Conservation (phyloP, 2,329 filamentous ascomycete genomes). For the Aspergillus aculeatinus region DNA sequence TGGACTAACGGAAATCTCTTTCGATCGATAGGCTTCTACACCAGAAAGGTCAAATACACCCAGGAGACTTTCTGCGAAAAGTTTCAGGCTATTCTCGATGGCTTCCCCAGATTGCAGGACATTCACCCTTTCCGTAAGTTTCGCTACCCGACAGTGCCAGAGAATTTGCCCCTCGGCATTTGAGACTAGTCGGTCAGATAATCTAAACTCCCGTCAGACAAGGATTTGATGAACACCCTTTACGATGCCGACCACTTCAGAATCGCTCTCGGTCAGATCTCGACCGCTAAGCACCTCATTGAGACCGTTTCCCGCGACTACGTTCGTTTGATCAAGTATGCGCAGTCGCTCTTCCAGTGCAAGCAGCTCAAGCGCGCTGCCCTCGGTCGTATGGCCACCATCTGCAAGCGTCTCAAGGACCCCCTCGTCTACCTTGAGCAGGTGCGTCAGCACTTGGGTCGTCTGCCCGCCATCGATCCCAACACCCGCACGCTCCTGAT, state of each 20-base stretch:
- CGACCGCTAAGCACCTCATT: slow-evolving; percentile 92
- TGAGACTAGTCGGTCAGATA: slow-evolving; percentile 16
- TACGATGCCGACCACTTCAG: slow-evolving; percentile 98
- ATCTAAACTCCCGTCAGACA: slow-evolving; percentile 47
- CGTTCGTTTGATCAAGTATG: slow-evolving; percentile 93
- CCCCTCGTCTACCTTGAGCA: slow-evolving; percentile 94
- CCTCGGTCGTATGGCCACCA: slow-evolving; percentile 96
- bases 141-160: neutral
- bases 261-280: slow-evolving; percentile 93
- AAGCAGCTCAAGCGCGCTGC: slow-evolving; percentile 97
- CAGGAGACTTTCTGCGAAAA: slow-evolving; percentile 97
- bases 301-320: slow-evolving; percentile 97
- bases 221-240: slow-evolving; percentile 90
- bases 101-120: slow-evolving; percentile 88
- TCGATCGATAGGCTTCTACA: slow-evolving; percentile 72
- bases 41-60: slow-evolving; percentile 96
- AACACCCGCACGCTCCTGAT: slow-evolving; percentile 95
- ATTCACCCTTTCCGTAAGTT: slow-evolving; percentile 87
- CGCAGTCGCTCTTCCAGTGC: slow-evolving; percentile 95
- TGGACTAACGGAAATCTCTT: slow-evolving; percentile 24
- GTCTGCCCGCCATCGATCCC: slow-evolving; percentile 96
- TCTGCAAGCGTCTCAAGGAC: slow-evolving; percentile 92
- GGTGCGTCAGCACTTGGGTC: slow-evolving; percentile 92
- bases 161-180: slow-evolving; percentile 8
- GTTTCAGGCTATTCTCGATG: slow-evolving; percentile 83